phyloP scores from a whole-genome alignment of 2,329 filamentous ascomycete species.

The Pseudocercospora musae region DNA sequence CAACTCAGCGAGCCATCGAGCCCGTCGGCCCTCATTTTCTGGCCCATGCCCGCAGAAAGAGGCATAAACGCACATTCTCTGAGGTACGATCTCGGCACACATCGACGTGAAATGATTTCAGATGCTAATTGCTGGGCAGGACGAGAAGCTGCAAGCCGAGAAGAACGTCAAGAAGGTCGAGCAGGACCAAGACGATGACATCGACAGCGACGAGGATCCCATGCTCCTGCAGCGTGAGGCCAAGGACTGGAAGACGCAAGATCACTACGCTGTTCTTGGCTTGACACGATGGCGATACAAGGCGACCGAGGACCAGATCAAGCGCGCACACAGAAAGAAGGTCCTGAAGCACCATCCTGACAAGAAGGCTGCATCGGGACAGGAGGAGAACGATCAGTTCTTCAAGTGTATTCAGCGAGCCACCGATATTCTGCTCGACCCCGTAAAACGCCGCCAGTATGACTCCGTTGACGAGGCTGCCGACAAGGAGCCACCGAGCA shows the following conservation, averaged over 20 bases:
- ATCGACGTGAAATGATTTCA: background rate
- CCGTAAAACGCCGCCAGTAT: constrained; percentile 87
- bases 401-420: constrained; percentile 99
- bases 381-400: constrained; percentile 90
- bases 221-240: constrained; percentile 89
- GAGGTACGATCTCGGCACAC: constrained; percentile 6
- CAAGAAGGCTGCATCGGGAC: constrained; percentile 91
- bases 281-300: constrained; percentile 87
- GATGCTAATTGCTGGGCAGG: constrained; percentile 61
- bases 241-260: constrained; percentile 99
- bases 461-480: constrained; percentile 95
- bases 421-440: constrained; percentile 88
- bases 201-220: constrained; percentile 90
- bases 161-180: constrained; percentile 94
- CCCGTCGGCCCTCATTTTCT: constrained; percentile 92
- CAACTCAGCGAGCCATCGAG: constrained; percentile 85
- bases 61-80: constrained; percentile 88
- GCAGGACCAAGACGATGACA: constrained; percentile 85
- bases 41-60: constrained; percentile 82
- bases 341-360: constrained; percentile 98
- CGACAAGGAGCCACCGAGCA: constrained; percentile 85
- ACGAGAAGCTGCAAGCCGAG: constrained; percentile 95
- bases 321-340: constrained; percentile 98
- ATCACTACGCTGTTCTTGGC: constrained; percentile 96
- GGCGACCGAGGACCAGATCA: constrained; percentile 97